Conservation (phyloP, 1,284 basidiomycete species). For the Cutaneotrichosporon sp. region DNA sequence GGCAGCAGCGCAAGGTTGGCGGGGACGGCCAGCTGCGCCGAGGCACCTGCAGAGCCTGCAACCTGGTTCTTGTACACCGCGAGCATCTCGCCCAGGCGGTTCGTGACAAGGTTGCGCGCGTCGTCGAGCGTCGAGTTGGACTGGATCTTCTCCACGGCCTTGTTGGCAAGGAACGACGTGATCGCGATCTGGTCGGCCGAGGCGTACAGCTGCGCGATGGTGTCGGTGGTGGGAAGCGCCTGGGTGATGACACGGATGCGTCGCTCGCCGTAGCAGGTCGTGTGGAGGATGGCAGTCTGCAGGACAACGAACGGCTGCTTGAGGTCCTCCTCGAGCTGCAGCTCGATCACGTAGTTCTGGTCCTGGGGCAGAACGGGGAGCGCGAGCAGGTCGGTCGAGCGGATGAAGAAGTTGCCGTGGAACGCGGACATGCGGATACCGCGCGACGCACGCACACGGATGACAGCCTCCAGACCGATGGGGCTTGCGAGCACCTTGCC, state of each 20-base stretch:
- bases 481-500: conserved; percentile 89
- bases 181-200: conserved; percentile 94
- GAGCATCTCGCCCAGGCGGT: conserved; percentile 88
- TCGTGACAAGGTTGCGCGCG: conserved; percentile 83
- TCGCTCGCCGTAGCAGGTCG: conserved; percentile 92
- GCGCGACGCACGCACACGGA: conserved; percentile 93
- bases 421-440: conserved; percentile 95
- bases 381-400: conserved; percentile 94
- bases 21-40: conserved; percentile 87
- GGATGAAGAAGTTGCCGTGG: conserved; percentile 99
- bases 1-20: conserved; percentile 95
- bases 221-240: conserved; percentile 89
- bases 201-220: conserved; percentile 89
- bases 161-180: conserved; percentile 86
- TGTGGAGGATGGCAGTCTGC: conserved; percentile 95
- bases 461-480: conserved; percentile 95
- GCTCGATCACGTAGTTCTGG: conserved; percentile 95
- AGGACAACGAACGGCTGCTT: conserved; percentile 91
- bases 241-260: conserved; percentile 94
- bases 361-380: conserved; percentile 96
- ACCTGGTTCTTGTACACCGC: conserved; percentile 94
- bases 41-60: conserved; percentile 89
- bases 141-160: conserved; percentile 91
- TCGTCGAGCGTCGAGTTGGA: conserved; percentile 81
- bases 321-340: conserved; percentile 96